Evolutionary conservation across 2,329 filamentous ascomycete species (phyloP).

Genomic region (Spiromastix sp.): DNA sequence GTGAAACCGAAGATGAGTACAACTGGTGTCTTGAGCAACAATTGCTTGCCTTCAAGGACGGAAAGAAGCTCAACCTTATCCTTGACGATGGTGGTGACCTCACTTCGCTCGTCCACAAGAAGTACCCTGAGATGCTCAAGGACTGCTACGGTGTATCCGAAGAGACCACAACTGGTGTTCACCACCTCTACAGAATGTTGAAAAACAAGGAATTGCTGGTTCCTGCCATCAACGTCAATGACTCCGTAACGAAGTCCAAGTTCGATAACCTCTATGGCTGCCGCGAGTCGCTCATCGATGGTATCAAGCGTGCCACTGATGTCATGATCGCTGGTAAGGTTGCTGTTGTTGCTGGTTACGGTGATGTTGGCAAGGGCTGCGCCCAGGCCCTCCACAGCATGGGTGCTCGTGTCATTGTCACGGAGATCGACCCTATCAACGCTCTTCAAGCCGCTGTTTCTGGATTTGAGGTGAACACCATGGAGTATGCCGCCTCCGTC

Average conservation of each 20-base stretch:
- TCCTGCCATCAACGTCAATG: slow-evolving; percentile 98
- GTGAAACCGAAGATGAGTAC: slow-evolving; percentile 99
- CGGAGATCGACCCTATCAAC: slow-evolving; percentile 98
- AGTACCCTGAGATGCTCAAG: slow-evolving; percentile 98
- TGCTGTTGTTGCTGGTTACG: slow-evolving; percentile 92
- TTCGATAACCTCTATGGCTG: slow-evolving; percentile 99
- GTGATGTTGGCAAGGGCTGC: slow-evolving; percentile 98
- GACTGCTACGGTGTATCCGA: slow-evolving; percentile 97
- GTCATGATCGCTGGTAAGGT: slow-evolving; percentile 99
- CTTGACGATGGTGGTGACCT: slow-evolving; percentile 98
- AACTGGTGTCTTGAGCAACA: slow-evolving; percentile 99
- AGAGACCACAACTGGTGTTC: slow-evolving; percentile 99
- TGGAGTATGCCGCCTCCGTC: slow-evolving; percentile 83
- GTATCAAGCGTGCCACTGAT: slow-evolving; percentile 99
- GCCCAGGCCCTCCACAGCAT: slow-evolving; percentile 91
- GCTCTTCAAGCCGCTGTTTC: slow-evolving; percentile 97
- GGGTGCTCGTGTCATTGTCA: slow-evolving; percentile 93
- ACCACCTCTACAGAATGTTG: slow-evolving; percentile 98
- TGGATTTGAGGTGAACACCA: slow-evolving; percentile 91
- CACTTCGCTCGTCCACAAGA: slow-evolving; percentile 89
- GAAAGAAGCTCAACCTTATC: slow-evolving; percentile 95
- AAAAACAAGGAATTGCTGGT: slow-evolving; percentile 83
- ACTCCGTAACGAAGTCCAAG: slow-evolving; percentile 99
- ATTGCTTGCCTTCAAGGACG: slow-evolving; percentile 90
- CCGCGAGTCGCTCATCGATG: slow-evolving; percentile 96